Percentiles rank a stretch among this genome's conserved stretches.
Evolutionary conservation across 2,329 filamentous ascomycete genomes (phyloP).

Genomic region (Neocatenulostroma microsporum): DNA sequence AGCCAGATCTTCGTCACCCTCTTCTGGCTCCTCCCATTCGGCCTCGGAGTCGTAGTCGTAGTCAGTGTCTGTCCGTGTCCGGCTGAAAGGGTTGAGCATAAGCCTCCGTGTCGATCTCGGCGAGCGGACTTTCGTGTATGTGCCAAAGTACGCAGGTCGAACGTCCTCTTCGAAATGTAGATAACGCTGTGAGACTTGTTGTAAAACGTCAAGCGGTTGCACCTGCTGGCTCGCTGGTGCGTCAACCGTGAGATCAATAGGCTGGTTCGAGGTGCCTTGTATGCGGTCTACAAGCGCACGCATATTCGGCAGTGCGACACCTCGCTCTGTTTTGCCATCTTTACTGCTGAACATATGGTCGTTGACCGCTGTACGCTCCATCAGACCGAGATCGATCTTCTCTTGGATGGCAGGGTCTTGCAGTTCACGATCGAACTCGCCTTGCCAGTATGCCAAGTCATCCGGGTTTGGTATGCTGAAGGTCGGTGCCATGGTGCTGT

Average conservation of each 20-base stretch:
- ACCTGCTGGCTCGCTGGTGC: constrained; percentile 13
- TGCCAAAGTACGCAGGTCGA: constrained; percentile 63
- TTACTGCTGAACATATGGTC: constrained; percentile 10
- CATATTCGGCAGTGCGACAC: constrained; percentile 14
- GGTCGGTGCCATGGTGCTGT: constrained; percentile 61
- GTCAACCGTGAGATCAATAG: constrained; percentile 39
- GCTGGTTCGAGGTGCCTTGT: constrained; percentile 34
- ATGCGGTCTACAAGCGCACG: constrained; percentile 35
- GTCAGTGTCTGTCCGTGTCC: constrained; percentile 54
- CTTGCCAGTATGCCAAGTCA: constrained; percentile 20
- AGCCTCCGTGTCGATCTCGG: constrained; percentile 37
- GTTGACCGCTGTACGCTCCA: constrained; percentile 9
- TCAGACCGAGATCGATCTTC: constrained; percentile 25
- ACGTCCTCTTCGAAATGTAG: constrained; percentile 56
- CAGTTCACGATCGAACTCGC: constrained; percentile 24
- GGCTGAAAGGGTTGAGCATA: constrained; percentile 48
- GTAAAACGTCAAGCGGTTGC: constrained; percentile 12
- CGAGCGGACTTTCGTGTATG: constrained; percentile 55
- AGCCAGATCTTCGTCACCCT: constrained; percentile 59
- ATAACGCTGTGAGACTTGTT: constrained; percentile 54
- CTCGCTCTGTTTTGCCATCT: constrained; percentile 9
- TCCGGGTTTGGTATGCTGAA: constrained; percentile 26
- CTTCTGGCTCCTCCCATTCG: constrained; percentile 68
- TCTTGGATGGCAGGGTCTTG: constrained; percentile 22
- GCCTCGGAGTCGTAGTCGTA: constrained; percentile 82